These are phyloP conservation scores for Apostasia ramifera DNA, from an alignment of 106 monocot genomes.

Conservation along the genomic window DNA sequence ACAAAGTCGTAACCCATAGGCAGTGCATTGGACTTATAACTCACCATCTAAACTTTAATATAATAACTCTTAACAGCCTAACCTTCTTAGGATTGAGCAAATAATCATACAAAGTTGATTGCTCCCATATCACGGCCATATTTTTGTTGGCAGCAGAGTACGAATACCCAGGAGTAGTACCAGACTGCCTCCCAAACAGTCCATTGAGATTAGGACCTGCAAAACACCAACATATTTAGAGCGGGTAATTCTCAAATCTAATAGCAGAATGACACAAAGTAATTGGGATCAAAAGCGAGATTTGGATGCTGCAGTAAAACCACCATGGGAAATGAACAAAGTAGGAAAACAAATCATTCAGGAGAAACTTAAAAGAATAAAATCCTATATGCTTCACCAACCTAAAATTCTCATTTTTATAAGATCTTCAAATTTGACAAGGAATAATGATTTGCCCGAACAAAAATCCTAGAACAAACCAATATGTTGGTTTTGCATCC, in stretches of 20 bases:
- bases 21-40: not conserved
- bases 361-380: too few relatives aligned
- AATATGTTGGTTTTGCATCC: too few relatives aligned
- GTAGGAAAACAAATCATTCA: too few relatives aligned
- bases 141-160: slow-evolving; percentile 44
- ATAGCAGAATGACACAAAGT: too few relatives aligned
- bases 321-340: too few relatives aligned
- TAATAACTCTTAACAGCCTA: not conserved
- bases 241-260: too few relatives aligned
- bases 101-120: slow-evolving; percentile 40
- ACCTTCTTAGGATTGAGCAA: slow-evolving; percentile 52
- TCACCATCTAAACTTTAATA: not conserved
- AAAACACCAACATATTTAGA: not conserved
- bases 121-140: slow-evolving; percentile 49
- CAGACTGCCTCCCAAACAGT: slow-evolving; percentile 37
- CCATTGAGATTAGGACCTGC: slow-evolving; percentile 44
- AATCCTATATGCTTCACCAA: too few relatives aligned
- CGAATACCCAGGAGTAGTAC: slow-evolving; percentile 34
- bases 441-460: too few relatives aligned
- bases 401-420: too few relatives aligned
- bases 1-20: not conserved
- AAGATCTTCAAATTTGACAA: too few relatives aligned
- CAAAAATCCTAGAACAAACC: too few relatives aligned
- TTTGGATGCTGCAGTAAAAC: too few relatives aligned
- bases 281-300: not conserved